Evolutionary conservation across 352 stramenopile species (phyloP).

Genomic region (Hyaloperonospora arabidopsidis): DNA sequence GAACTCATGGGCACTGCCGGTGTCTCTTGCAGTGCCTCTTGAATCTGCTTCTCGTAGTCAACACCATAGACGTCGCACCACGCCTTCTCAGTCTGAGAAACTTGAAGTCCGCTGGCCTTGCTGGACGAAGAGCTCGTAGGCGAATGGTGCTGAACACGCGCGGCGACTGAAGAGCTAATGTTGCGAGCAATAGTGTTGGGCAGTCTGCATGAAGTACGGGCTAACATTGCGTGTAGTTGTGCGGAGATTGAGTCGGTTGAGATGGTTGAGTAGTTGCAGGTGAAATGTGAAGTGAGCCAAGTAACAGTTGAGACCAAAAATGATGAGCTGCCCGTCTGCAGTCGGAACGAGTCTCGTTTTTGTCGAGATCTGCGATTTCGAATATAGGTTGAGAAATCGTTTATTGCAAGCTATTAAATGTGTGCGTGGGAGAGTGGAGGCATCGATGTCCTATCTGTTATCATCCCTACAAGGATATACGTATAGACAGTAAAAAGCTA

Average conservation of each 20-base stretch:
- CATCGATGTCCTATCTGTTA: too few relatives aligned
- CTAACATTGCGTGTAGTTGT: constrained; percentile 20
- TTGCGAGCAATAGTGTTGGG: constrained; percentile 21
- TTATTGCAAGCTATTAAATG: too few relatives aligned
- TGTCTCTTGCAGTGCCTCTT: constrained; percentile 49
- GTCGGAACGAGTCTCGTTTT: too few relatives aligned
- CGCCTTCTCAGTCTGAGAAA: constrained; percentile 49
- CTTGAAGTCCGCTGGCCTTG: constrained; percentile 15
- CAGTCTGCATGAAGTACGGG: constrained; percentile 23
- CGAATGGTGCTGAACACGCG: constrained; percentile 34
- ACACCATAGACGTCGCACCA: constrained; percentile 76
- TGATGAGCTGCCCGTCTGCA: too few relatives aligned
- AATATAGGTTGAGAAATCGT: too few relatives aligned
- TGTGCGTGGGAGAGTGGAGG: too few relatives aligned
- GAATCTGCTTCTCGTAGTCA: constrained; percentile 62
- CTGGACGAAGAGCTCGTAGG: constrained; percentile 6
- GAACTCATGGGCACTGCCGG: constrained; percentile 15
- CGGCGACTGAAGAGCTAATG: constrained; percentile 27
- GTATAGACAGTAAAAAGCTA: too few relatives aligned
- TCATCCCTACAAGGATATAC: too few relatives aligned
- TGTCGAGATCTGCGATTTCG: too few relatives aligned
- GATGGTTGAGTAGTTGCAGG: not conserved
- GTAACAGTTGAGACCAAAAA: not conserved
- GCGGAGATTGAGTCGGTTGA: not conserved
- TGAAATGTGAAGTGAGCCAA: constrained; percentile 27